Percentiles rank a stretch among this genome's conserved stretches.
phyloP scores from a whole-genome alignment of 2,329 filamentous ascomycete genomes.

The Aspergillus viridinutans region DNA sequence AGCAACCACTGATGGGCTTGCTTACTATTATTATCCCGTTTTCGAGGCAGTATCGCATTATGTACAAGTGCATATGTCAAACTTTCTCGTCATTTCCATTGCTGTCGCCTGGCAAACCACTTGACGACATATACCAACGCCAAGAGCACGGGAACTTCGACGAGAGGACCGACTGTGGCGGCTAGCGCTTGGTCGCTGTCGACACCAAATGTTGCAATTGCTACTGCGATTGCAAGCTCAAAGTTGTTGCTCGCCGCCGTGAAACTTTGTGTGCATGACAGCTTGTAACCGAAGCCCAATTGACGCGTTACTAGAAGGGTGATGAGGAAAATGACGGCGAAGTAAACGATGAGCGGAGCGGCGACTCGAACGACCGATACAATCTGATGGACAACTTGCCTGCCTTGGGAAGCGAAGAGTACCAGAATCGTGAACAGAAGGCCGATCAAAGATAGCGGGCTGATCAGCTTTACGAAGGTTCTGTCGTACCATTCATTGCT shows the following conservation, averaged over 20 bases:
- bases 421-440: constrained; percentile 83
- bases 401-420: constrained; percentile 77
- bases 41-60: not conserved
- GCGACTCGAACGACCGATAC: constrained; percentile 76
- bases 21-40: constrained; percentile 2
- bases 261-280: constrained; percentile 75
- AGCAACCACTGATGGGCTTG: constrained; percentile 23
- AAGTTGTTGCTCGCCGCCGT: constrained; percentile 92
- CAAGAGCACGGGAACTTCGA: constrained; percentile 80
- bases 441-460: constrained; percentile 74
- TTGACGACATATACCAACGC: constrained; percentile 70
- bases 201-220: constrained; percentile 73
- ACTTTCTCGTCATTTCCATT: constrained; percentile 16
- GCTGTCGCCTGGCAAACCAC: constrained; percentile 23
- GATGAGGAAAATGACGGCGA: constrained; percentile 66
- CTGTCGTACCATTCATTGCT: constrained; percentile 61
- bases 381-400: constrained; percentile 74
- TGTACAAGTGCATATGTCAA: not conserved
- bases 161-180: constrained; percentile 75
- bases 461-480: constrained; percentile 64
- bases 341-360: constrained; percentile 78
- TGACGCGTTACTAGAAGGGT: constrained; percentile 60
- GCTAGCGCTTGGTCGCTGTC: constrained; percentile 77
- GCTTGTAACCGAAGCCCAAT: constrained; percentile 69
- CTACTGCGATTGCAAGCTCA: constrained; percentile 84